Evolutionary conservation across 2,329 filamentous ascomycete species (phyloP).

Genomic region (Calonectria multiphialidica): DNA sequence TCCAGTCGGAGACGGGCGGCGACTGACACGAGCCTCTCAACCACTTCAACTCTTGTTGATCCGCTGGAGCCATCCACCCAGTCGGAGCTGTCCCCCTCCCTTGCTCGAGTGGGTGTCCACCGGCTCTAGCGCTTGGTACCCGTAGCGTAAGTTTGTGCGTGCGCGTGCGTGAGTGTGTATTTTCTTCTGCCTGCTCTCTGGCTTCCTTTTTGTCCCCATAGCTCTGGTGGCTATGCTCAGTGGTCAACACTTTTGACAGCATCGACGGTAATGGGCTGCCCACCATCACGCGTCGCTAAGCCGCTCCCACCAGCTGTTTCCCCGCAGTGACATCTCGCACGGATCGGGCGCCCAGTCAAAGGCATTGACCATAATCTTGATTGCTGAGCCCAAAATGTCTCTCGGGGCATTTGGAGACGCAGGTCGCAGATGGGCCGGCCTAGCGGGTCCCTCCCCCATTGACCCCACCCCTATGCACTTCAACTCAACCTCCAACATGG

Average conservation of each 20-base stretch:
- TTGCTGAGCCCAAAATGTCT: slow-evolving; percentile 11
- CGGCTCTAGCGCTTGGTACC: slow-evolving; percentile 12
- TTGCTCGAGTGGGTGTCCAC: slow-evolving; percentile 1
- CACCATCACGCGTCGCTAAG: neutral
- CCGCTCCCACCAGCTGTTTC: neutral
- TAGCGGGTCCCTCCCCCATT: slow-evolving; percentile 20
- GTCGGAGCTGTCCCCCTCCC: slow-evolving; percentile 17
- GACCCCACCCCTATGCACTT: slow-evolving; percentile 15
- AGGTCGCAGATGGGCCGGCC: slow-evolving; percentile 25
- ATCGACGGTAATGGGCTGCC: neutral
- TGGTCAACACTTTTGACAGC: neutral
- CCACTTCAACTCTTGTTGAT: neutral
- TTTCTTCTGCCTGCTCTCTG: neutral
- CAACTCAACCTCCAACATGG: slow-evolving; percentile 26
- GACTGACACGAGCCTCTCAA: slow-evolving; percentile 26
- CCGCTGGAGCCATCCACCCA: slow-evolving; percentile 8
- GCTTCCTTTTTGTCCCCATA: neutral
- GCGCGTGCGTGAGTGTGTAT: neutral
- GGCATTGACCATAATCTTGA: slow-evolving; percentile 1
- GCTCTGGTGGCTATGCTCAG: neutral
- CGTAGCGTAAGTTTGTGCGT: neutral
- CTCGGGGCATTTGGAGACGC: slow-evolving; percentile 17
- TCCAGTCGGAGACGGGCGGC: slow-evolving; percentile 25
- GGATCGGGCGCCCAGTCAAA: slow-evolving; percentile 6
- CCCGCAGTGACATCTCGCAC: slow-evolving; percentile 11